Evolutionary conservation across 768 basidiomycete genomes (phyloP).

Genomic region (Amanita rubescens): DNA sequence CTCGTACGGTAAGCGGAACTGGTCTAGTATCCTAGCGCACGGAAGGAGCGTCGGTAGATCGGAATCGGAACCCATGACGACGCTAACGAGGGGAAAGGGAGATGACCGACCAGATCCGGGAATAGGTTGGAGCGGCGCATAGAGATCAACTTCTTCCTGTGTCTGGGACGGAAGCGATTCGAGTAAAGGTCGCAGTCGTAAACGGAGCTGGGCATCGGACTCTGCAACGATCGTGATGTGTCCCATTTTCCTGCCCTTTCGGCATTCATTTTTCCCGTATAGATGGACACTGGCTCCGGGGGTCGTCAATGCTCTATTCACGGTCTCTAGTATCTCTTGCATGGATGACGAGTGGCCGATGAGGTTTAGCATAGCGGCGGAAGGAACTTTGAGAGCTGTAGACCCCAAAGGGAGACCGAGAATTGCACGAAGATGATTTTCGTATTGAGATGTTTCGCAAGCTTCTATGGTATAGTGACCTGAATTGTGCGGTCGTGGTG

Average conservation of each 20-base stretch:
- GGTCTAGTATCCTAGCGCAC: conserved; percentile 75
- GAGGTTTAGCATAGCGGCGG: conserved; percentile 90
- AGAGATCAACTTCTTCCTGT: conserved; percentile 40
- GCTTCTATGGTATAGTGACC: conserved; percentile 99
- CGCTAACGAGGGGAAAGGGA: conserved; percentile 70
- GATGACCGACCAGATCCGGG: conserved; percentile 51
- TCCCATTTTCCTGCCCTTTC: conserved; percentile 95
- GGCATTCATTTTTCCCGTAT: conserved; percentile 89
- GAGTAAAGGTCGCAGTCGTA: conserved; percentile 61
- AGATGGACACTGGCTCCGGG: conserved; percentile 82
- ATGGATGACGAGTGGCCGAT: conserved; percentile 67
- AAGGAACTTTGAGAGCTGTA: conserved; percentile 79
- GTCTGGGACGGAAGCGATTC: conserved; percentile 13
- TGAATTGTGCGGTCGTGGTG: conserved; percentile 96
- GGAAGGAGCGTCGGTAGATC: conserved; percentile 93
- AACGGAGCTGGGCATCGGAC: conserved; percentile 67
- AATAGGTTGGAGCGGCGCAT: conserved; percentile 39
- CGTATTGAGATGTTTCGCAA: conserved; percentile 93
- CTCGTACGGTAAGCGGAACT: conserved; percentile 85
- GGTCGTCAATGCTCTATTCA: conserved; percentile 51
- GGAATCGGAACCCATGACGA: conserved; percentile 99
- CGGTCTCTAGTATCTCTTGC: conserved; percentile 48
- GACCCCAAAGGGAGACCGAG: conserved; percentile 85
- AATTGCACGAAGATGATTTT: conserved; percentile 95
- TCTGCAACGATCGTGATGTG: conserved; percentile 86